Percentiles rank a stretch among this genome's conserved stretches.
Evolutionary conservation across 139 green algal species (phyloP).

Genomic region (Zygnema cylindricum): DNA sequence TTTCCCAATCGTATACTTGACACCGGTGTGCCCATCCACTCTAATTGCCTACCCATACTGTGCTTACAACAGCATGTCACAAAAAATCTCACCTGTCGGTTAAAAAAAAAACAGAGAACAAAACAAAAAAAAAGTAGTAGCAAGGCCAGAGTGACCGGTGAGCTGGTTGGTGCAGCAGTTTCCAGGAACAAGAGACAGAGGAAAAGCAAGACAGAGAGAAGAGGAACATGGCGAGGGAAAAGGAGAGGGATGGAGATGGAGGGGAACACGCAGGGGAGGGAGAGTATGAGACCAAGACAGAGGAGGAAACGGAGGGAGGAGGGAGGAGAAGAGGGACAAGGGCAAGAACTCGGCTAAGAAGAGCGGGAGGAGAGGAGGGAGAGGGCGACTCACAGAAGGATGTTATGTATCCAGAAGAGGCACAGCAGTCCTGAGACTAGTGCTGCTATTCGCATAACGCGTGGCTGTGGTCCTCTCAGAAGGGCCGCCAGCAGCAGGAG

Average conservation of each 20-base stretch:
- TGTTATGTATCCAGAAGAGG: neutral
- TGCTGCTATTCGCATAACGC: neutral
- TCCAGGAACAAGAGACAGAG: neutral
- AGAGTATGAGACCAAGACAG: constrained; percentile 14
- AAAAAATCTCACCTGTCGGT: no score
- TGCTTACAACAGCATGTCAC: no score
- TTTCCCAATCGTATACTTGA: no score
- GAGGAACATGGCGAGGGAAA: neutral
- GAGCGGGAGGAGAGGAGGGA: no score
- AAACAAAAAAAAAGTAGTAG: no score
- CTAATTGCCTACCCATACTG: no score
- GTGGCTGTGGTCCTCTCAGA: neutral
- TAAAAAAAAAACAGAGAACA: no score
- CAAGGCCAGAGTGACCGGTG: no score
- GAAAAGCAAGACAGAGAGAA: constrained; percentile 17
- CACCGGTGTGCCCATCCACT: no score
- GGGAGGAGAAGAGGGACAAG: neutral
- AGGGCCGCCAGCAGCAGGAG: neutral
- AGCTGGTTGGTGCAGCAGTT: no score
- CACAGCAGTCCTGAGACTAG: neutral
- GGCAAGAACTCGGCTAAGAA: no score
- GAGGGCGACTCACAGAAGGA: constrained; percentile 23
- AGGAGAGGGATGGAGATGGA: neutral
- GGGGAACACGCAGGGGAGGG: no score
- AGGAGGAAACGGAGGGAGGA: neutral